Conservation (phyloP, 2,329 filamentous ascomycete genomes). For the Hypoxylon sp. region DNA sequence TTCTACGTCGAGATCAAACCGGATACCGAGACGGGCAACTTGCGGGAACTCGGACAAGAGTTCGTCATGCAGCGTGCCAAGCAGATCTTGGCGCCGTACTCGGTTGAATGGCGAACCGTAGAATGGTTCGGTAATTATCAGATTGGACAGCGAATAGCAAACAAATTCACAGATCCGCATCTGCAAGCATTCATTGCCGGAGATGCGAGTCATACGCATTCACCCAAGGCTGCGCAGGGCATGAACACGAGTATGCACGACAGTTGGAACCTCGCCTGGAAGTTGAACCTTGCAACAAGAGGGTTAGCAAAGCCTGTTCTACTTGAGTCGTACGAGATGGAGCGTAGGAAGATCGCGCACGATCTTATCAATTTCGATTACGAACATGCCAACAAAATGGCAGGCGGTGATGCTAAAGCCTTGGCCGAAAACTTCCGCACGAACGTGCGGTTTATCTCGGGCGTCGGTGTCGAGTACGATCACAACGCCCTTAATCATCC, state of each 20-base stretch:
- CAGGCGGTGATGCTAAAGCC: conserved; percentile 72
- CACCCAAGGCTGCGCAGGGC: conserved; percentile 72
- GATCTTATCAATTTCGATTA: conserved; percentile 72
- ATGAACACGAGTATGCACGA: conserved; percentile 71
- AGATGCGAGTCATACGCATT: conserved; percentile 74
- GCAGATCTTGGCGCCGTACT: conserved; percentile 71
- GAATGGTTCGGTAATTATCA: conserved; percentile 81
- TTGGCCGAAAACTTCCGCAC: conserved; percentile 77
- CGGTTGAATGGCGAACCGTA: conserved; percentile 69
- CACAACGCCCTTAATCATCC: conserved; percentile 65
- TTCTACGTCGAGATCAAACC: conserved; percentile 71
- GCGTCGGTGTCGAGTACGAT: conserved; percentile 74
- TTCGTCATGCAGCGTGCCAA: conserved; percentile 78
- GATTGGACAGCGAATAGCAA: conserved; percentile 78
- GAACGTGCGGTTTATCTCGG: conserved; percentile 80
- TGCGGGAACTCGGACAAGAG: conserved; percentile 64
- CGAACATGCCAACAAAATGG: conserved; percentile 68
- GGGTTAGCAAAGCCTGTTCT: conserved; percentile 68
- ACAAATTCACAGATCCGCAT: conserved; percentile 74
- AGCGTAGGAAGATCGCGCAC: conserved; percentile 72
- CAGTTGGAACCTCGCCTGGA: conserved; percentile 61
- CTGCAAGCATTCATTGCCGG: conserved; percentile 74
- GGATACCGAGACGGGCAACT: conserved; percentile 56
- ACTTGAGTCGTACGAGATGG: conserved; percentile 72
- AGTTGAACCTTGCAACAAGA: conserved; percentile 65